Percentiles rank a stretch among this genome's conserved stretches.
phyloP scores from a whole-genome alignment of 177 flowering plant genomes.

The Tripterygium wilfordii region DNA sequence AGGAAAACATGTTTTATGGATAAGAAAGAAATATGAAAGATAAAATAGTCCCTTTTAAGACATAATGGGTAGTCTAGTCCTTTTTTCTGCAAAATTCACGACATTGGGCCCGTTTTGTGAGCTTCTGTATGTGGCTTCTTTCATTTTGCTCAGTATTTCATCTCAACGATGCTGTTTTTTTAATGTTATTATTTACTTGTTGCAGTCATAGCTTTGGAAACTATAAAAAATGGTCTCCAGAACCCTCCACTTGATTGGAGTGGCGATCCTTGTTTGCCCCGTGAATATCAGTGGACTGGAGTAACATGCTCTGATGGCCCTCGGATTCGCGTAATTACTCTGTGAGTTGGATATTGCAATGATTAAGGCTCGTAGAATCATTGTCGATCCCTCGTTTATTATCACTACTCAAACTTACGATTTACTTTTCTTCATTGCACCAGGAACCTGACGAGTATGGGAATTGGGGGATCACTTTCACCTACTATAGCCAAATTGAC shows the following conservation, averaged over 20 bases:
- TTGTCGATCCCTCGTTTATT: no score
- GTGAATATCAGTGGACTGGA: conserved; percentile 81
- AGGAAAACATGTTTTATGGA: no score
- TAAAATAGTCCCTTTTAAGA: no score
- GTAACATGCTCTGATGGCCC: conserved; percentile 70
- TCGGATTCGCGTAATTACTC: conserved; percentile 49
- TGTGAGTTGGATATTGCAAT: conserved; percentile 43
- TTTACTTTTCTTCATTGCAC: conserved; percentile 7
- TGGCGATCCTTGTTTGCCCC: conserved; percentile 93
- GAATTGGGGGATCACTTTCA: conserved; percentile 70
- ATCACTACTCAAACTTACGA: no score
- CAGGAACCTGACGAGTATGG: conserved; percentile 83
- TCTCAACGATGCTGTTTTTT: no score
- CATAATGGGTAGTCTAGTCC: no score
- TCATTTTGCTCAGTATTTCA: no score
- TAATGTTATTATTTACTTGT: no score
- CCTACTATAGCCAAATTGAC: conserved; percentile 64
- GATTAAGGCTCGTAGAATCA: background rate
- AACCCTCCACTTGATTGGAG: conserved; percentile 79
- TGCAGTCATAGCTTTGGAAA: conserved; percentile 65
- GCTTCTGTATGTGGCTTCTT: no score
- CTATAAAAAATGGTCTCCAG: conserved; percentile 39
- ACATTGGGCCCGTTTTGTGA: no score
- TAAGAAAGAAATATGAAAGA: no score
- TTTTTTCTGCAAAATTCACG: no score